A percentile compares a stretch with the other conserved stretches of the same genome.
Evolutionary conservation across 2,329 filamentous ascomycete species (phyloP).

Genomic region (Colletotrichum paranaense): DNA sequence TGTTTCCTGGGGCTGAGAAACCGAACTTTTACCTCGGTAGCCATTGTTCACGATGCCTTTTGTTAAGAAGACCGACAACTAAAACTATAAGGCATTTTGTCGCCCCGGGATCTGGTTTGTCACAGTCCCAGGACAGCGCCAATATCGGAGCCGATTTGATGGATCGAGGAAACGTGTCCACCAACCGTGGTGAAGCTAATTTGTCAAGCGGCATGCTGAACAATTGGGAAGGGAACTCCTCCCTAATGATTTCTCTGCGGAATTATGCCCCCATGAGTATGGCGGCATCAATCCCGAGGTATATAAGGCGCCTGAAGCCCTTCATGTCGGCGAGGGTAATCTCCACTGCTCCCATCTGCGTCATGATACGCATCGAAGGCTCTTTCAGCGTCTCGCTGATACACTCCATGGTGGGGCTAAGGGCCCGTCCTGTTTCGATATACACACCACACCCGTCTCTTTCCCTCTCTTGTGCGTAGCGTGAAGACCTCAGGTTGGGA

Average conservation of each 20-base stretch:
- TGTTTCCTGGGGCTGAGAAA: not conserved
- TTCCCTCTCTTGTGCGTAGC: not conserved
- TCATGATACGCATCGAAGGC: not conserved
- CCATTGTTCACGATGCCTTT: not conserved
- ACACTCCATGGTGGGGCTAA: not conserved
- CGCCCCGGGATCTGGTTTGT: too few relatives aligned
- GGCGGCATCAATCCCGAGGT: not conserved
- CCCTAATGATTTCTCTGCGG: not conserved
- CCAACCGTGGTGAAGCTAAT: not conserved
- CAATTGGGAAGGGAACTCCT: not conserved
- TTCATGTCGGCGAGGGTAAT: not conserved
- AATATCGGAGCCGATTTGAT: not conserved
- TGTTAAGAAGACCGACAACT: not conserved
- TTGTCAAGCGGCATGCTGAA: not conserved
- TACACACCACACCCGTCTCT: not conserved
- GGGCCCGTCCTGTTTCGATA: not conserved
- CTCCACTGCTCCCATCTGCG: too few relatives aligned
- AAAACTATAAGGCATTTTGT: not conserved
- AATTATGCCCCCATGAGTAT: not conserved
- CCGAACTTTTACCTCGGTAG: not conserved
- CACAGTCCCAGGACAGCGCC: too few relatives aligned
- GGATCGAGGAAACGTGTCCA: not conserved
- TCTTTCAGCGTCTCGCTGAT: not conserved
- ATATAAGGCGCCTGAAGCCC: not conserved
- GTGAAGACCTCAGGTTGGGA: not conserved